Conservation (phyloP, 768 basidiomycete genomes). For the Mycena venus region DNA sequence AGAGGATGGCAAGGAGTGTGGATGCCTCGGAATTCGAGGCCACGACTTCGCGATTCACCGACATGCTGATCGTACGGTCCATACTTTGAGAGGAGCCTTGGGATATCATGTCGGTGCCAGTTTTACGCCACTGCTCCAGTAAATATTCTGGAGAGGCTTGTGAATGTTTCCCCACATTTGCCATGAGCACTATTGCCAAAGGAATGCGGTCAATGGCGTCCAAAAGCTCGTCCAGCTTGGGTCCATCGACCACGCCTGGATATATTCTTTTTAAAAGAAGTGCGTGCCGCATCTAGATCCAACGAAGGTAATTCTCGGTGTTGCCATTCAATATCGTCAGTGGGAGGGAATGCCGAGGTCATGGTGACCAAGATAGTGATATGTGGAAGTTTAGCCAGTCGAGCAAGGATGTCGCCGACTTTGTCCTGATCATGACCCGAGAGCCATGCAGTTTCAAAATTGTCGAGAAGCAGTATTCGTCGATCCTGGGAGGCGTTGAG, state of each 20-base stretch:
- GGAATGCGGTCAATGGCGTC: slow-evolving; percentile 45
- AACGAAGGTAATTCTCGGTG: slow-evolving; percentile 30
- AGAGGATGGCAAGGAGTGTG: slow-evolving; percentile 37
- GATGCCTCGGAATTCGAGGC: slow-evolving; percentile 32
- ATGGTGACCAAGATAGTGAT: slow-evolving; percentile 52
- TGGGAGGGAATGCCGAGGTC: slow-evolving; percentile 41
- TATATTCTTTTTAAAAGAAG: slow-evolving; percentile 37
- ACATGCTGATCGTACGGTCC: slow-evolving; percentile 1
- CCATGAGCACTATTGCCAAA: slow-evolving; percentile 50
- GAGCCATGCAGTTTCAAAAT: slow-evolving; percentile 56
- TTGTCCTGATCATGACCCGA: slow-evolving; percentile 36
- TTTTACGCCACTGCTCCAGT: neutral
- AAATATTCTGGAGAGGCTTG: neutral
- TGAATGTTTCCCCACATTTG: slow-evolving; percentile 35
- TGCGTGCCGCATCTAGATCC: slow-evolving; percentile 35
- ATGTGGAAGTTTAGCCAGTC: slow-evolving; percentile 39
- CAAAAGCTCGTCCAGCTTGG: slow-evolving; percentile 30
- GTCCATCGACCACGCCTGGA: slow-evolving; percentile 30
- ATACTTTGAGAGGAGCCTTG: slow-evolving; percentile 22
- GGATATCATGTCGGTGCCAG: slow-evolving; percentile 13
- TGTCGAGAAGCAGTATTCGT: slow-evolving; percentile 51
- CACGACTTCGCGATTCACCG: slow-evolving; percentile 30
- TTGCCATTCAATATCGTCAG: slow-evolving; percentile 40
- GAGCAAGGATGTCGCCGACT: slow-evolving; percentile 41
- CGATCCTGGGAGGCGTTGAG: slow-evolving; percentile 37